Evolutionary conservation across 345 rosid species (phyloP).

Genomic region (Citrus trifoliata): DNA sequence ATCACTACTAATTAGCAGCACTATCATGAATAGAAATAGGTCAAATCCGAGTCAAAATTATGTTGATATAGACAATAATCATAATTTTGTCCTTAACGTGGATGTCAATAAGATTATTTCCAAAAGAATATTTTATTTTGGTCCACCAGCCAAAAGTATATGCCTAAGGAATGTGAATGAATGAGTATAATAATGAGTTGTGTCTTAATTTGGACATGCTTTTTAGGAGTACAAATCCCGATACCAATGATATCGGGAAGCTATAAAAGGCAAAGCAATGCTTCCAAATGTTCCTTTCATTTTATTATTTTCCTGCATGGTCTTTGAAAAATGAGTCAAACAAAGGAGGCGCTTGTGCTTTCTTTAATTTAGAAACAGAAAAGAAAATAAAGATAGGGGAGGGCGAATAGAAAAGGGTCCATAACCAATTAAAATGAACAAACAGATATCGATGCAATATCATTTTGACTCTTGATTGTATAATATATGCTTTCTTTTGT

Average conservation of each 20-base stretch:
- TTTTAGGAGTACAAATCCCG: too few species aligned
- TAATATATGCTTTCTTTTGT: neutral
- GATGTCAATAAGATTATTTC: constrained; percentile 10
- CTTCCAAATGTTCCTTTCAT: neutral
- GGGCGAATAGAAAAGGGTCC: neutral
- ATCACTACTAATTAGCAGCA: neutral
- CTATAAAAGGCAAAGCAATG: neutral
- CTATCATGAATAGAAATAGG: neutral
- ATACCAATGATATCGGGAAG: neutral
- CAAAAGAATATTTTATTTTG: neutral
- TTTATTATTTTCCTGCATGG: neutral
- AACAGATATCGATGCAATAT: neutral
- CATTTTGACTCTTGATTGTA: neutral
- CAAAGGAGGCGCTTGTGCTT: constrained; percentile 8
- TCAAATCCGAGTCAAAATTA: constrained; percentile 7
- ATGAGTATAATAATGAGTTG: too few species aligned
- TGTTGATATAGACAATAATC: constrained; percentile 8
- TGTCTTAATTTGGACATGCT: too few species aligned
- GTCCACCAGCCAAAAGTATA: neutral
- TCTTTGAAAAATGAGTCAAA: constrained; percentile 5
- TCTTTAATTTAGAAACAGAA: neutral
- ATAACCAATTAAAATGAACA: too few species aligned
- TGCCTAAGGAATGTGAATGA: too few species aligned
- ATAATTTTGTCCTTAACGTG: constrained; percentile 23
- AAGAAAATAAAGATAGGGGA: neutral